Conservation (phyloP, 768 basidiomycete genomes). For the Termitomyces sp. region DNA sequence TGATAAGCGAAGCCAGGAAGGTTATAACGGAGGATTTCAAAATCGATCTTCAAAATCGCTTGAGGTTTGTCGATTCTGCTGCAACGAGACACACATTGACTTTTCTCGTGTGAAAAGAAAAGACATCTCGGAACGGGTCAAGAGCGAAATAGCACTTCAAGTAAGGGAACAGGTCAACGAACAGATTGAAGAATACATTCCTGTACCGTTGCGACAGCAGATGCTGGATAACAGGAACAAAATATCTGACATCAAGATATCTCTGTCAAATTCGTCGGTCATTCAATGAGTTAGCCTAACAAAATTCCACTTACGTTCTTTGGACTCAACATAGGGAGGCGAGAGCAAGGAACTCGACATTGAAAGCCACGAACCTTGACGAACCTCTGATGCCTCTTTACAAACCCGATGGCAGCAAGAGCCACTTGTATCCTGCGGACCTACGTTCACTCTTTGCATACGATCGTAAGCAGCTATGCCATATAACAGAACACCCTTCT, state of each 20-base stretch:
- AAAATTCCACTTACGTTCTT: not conserved
- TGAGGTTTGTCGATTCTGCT: conserved; percentile 24
- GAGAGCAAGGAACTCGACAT: conserved; percentile 39
- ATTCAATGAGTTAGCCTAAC: not conserved
- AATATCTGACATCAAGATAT: conserved; percentile 37
- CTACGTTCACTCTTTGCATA: conserved; percentile 48
- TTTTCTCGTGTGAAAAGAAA: conserved; percentile 2
- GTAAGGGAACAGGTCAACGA: conserved; percentile 40
- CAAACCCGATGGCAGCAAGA: conserved; percentile 42
- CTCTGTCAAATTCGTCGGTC: conserved; percentile 51
- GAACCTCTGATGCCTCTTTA: conserved; percentile 43
- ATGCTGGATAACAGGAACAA: conserved; percentile 36
- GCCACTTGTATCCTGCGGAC: conserved; percentile 44
- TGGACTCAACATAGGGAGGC: conserved; percentile 32
- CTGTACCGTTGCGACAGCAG: conserved; percentile 41
- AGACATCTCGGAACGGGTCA: conserved; percentile 33
- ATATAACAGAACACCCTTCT: not conserved
- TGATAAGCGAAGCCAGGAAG: conserved; percentile 24
- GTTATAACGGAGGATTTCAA: conserved; percentile 20
- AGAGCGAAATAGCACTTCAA: conserved; percentile 35
- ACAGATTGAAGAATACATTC: conserved; percentile 45
- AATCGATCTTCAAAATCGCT: conserved; percentile 16
- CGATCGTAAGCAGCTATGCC: conserved; percentile 35
- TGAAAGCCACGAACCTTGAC: conserved; percentile 34
- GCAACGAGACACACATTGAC: not conserved